A percentile compares a stretch with the other conserved stretches of the same genome.
Evolutionary conservation across 202 grass and related monocot species (phyloP).

Genomic region (Sporobolus alterniflorus): DNA sequence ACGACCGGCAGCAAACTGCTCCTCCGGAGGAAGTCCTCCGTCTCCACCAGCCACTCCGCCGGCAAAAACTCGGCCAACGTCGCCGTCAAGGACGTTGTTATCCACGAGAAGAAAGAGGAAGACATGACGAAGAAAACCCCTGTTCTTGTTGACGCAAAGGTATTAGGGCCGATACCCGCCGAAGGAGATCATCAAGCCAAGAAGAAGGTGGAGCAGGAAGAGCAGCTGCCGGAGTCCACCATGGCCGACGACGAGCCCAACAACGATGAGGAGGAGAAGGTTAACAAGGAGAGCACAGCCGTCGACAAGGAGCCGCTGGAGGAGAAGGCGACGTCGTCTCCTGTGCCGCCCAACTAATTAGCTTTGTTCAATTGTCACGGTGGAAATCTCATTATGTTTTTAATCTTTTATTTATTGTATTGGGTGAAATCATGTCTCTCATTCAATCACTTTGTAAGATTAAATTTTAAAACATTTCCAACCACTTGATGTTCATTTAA

Average conservation of each 20-base stretch:
- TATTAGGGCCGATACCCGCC: background rate
- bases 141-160: background rate
- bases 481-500: no score
- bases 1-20: constrained; percentile 42
- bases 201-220: constrained; percentile 8
- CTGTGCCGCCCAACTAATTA: constrained; percentile 10
- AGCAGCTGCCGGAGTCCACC: constrained; percentile 28
- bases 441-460: no score
- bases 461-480: no score
- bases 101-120: background rate
- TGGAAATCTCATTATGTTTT: no score
- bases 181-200: background rate
- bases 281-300: background rate
- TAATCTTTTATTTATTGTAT: no score
- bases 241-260: constrained; percentile 22
- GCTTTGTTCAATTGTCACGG: background rate
- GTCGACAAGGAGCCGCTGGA: background rate
- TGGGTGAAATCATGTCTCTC: no score
- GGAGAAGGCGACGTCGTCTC: background rate
- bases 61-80: constrained; percentile 5
- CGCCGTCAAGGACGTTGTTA: background rate
- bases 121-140: background rate
- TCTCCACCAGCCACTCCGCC: constrained; percentile 29
- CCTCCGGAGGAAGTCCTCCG: constrained; percentile 61
- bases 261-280: constrained; percentile 14